Conservation (phyloP, 2,329 filamentous ascomycete species). For the Paradendryphiella salina region DNA sequence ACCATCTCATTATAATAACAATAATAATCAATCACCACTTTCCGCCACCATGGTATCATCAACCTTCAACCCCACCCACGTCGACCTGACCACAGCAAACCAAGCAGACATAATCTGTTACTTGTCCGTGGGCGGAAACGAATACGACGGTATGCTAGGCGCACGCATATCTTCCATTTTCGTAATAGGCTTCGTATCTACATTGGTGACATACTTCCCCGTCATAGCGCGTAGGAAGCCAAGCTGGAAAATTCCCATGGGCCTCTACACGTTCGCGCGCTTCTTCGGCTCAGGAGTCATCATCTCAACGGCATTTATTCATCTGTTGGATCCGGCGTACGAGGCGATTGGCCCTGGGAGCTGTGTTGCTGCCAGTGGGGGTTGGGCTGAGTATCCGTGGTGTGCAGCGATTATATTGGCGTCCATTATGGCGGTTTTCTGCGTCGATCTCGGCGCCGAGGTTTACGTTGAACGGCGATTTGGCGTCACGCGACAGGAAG, state of each 20-base stretch:
- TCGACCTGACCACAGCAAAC: conserved; percentile 3
- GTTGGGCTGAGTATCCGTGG: conserved; percentile 6
- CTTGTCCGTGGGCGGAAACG: background rate
- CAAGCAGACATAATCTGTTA: conserved; percentile 3
- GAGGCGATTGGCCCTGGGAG: conserved; percentile 7
- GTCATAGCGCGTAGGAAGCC: conserved; percentile 1
- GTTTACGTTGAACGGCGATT: conserved; percentile 6
- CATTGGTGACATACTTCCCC: conserved; percentile 3
- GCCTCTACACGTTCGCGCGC: conserved; percentile 5
- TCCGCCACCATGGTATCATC: background rate
- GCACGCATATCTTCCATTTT: conserved; percentile 5
- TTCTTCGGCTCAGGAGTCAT: conserved; percentile 11
- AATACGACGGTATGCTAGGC: background rate
- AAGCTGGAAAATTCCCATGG: conserved; percentile 2
- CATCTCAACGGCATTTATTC: conserved; percentile 6
- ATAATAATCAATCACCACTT: background rate
- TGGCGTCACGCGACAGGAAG: background rate
- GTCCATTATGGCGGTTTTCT: conserved; percentile 4
- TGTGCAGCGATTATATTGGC: conserved; percentile 4
- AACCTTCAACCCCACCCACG: background rate
- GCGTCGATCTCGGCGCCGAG: conserved; percentile 4
- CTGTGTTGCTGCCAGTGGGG: background rate
- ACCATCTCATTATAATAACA: background rate
- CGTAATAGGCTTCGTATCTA: conserved; percentile 6
- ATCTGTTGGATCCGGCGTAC: conserved; percentile 5